Evolutionary conservation across 441 rosid genomes (phyloP), one percentile per base, ranked within the genome.

Genomic region (Omphalea diandra): DNA sequence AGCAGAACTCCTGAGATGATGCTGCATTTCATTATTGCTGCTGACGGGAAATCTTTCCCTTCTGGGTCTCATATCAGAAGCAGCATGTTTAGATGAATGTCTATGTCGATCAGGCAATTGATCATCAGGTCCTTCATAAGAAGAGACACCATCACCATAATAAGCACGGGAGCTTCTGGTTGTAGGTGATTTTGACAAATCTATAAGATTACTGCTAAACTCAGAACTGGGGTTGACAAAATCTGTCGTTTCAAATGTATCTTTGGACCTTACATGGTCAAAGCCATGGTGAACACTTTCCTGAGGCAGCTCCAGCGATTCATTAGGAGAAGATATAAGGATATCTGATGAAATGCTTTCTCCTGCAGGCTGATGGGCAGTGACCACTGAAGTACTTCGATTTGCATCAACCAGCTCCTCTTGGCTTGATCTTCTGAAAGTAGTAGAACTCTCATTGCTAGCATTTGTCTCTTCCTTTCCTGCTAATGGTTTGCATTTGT

Each of bases 111-210:
- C 70, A 26, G 76, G 74, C 38, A 78, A 55, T 49, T 78, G 86
- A 76, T 85, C 89, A 80, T 83, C 91, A 10, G 70, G 68, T 73
- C 80, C 90, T 40, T 86, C 90, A 75, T 65, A 76, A 3, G 98
- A 88, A 73, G 98, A 90, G 76, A 86, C 68, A 55, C 85, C 84
- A 44, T 83, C 96, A 79, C 87, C 93, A 72, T 88, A 78, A 55
- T 80, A 89, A 46, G 88, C 89, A 71, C 81, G 89, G 55, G 83
- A 73, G 62, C 87, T 83, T 75, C 83, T 82, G 75, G 80, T 75
- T 47, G 83, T 63, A 59, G 86, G 80, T 26, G 89, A 81, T 68
- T 81, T 82, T 2, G 79, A 70, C 69, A 72, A 59, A 63, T 79
- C 77, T 63, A 79, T 76, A 43, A 75, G 75, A 66, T 63, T 67